These are phyloP conservation scores for Anthracocystis walkeri DNA, from an alignment of 1,284 basidiomycete genomes.

Conservation along the genomic window DNA sequence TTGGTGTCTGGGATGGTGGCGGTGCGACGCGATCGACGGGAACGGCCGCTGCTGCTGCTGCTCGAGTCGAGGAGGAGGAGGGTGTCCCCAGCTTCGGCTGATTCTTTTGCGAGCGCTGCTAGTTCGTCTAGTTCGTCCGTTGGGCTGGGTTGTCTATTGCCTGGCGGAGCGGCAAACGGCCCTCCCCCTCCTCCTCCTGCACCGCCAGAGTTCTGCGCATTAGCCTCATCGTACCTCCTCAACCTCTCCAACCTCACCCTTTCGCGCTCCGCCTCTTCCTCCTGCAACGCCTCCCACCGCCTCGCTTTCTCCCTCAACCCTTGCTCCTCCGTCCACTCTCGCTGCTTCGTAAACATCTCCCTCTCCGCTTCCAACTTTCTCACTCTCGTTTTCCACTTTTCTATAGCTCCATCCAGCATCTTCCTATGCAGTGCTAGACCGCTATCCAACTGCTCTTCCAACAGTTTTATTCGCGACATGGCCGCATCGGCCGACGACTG, in stretches of 20 bases:
- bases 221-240: slow-evolving; percentile 11
- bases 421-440: slow-evolving; percentile 26
- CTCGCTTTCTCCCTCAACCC: slow-evolving; percentile 31
- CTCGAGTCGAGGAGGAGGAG: neutral
- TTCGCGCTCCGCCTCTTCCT: slow-evolving; percentile 18
- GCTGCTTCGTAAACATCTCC: slow-evolving; percentile 5
- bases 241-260: slow-evolving; percentile 12
- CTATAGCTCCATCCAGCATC: slow-evolving; percentile 3
- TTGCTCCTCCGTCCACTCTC: slow-evolving; percentile 3
- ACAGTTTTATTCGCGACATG: neutral
- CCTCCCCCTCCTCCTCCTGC: slow-evolving; percentile 5
- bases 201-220: neutral
- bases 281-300: slow-evolving; percentile 33
- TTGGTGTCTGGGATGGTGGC: neutral
- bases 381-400: slow-evolving; percentile 20
- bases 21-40: slow-evolving; percentile 2
- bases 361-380: slow-evolving; percentile 11
- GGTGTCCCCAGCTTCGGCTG: slow-evolving; percentile 38
- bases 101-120: slow-evolving; percentile 30
- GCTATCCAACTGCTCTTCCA: slow-evolving; percentile 15
- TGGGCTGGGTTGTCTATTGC: neutral
- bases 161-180: slow-evolving; percentile 14
- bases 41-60: slow-evolving; percentile 8
- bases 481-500: neutral
- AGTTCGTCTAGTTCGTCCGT: slow-evolving; percentile 40